Conservation (phyloP, 176 grass and related monocot genomes). For the Typha latifolia region DNA sequence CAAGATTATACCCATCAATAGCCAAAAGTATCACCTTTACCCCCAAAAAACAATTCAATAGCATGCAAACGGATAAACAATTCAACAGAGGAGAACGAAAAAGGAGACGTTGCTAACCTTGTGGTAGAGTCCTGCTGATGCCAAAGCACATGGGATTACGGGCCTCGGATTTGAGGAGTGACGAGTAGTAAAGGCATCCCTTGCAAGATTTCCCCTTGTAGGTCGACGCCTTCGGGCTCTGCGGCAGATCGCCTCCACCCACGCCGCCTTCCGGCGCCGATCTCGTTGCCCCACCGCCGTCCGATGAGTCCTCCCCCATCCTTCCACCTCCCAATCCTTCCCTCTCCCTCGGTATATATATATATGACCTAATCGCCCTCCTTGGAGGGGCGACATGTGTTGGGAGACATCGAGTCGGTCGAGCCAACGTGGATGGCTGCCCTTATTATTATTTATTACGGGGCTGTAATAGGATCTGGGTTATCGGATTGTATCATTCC, state of each 20-base stretch:
- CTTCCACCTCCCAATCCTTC: slow-evolving; percentile 7
- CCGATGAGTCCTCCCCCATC: slow-evolving; percentile 35
- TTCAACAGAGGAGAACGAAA: neutral
- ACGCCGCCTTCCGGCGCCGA: neutral
- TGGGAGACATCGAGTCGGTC: no score
- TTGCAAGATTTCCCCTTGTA: slow-evolving; percentile 88
- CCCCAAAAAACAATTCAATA: neutral
- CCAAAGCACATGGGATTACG: slow-evolving; percentile 79
- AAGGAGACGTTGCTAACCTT: slow-evolving; percentile 43
- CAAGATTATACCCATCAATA: neutral
- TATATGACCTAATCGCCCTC: no score
- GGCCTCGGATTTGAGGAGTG: slow-evolving; percentile 52
- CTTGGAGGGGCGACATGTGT: no score
- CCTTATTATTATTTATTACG: no score
- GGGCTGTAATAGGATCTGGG: no score
- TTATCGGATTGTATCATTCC: no score
- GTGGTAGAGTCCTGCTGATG: slow-evolving; percentile 64
- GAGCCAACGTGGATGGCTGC: no score
- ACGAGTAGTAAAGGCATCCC: slow-evolving; percentile 91
- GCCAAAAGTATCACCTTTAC: neutral
- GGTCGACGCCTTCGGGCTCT: neutral
- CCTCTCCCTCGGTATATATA: neutral
- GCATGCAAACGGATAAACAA: neutral
- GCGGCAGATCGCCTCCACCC: neutral
- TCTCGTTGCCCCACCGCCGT: slow-evolving; percentile 25